Evolutionary conservation across 352 stramenopile species (phyloP), one percentile per base, ranked within the genome.

Genomic region (Phytophthora lateralis): DNA sequence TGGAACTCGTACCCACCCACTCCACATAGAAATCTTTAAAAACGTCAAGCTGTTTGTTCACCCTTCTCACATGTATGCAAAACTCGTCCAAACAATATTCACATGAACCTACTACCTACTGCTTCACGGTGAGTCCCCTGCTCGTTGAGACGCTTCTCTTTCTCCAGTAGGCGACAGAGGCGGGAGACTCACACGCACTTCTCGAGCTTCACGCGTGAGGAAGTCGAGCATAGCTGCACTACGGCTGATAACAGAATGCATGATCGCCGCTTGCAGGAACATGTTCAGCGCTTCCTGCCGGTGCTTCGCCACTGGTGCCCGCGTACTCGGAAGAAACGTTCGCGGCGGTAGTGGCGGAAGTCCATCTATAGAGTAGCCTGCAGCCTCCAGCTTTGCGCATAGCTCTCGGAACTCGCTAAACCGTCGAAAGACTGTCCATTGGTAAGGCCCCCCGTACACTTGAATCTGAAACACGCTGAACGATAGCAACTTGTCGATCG

Each of bases 381-480:
- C 69, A 18, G 66, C 60, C 49, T 87, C 75, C 6, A 95, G 71
- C 18, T 54, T 66, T 2, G 65, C 61, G 44, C 81, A 78, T 9
- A 95, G 45, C 18, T 78, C 75, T 4, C 85, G 81, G 52, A 95
- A 94, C 57, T 95, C 82, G 53, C 82, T 93, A 55, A 90, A 95
- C 11, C 87, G 82, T n/a, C 87, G 87, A 54, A 88, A 95, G 10
- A 93, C 82, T 4, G 76, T 88, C 87, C 87, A 95, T 56, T 93
- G 85, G 55, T 95, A 95, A 30, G 85, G 85, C 1, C 85, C 87
- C 32, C 87, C 87, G 42, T 91, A 91, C 27, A 93, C 85, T 64
- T 91, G 74, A 35, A 95, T 75, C 60, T 92, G 84, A 35, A 90
- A 95, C 9, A 95, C 85, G 32, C 77, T 90, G 66, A 95, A 95